Base-by-base conservation (phyloP, 805 yeast genomes). In the Candida suzukii region DNA sequence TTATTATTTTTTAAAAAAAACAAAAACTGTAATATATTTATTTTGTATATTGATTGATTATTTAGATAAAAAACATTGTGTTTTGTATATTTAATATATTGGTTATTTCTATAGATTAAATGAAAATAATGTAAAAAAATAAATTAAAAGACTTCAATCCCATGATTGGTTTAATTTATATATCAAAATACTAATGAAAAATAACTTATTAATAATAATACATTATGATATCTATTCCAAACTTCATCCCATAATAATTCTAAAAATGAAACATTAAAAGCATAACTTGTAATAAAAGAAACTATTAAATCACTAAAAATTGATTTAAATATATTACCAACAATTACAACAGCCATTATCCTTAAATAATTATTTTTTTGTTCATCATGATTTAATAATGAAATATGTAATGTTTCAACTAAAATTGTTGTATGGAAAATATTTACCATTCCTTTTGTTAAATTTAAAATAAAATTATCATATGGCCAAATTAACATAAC, bases 401-500 rank as follows among this genome's bases (percentile, higher is more conserved):
- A 54, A n/a, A 58, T 57, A 38, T 60, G 58, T 12, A 62, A 39
- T 4, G 60, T 64, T 37, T 62, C 66, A 8, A 62, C 47, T 9
- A 60, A 46, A 22, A 62, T 51, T 9, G 58, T 51, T 13, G 57
- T 38, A 41, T 62, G 60, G 14, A 62, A 54, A 4, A 59, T 41
- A 24, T 59, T 57, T 9, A 62, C 60, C n/a, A 57, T 44, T 22
- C 54, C 49, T 40, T 64, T 52, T 1, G 67, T 63, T 29, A 61
- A 46, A 33, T 58, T 54, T 30, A 63, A 81, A 3, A 83, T 68
- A 1, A 82, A 69, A n/a, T 84, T 75, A 55, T 93, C 96, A 54
- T 93, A 93, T 0, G 95, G 93, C 99, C 99, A 93, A 28, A 93
- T 91, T 26, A 93, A 68, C 90, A 91, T 91, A 27, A 93, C 69